Base-by-base conservation (phyloP, 495 filamentous ascomycete species). In the Aeminium ludgeri region DNA sequence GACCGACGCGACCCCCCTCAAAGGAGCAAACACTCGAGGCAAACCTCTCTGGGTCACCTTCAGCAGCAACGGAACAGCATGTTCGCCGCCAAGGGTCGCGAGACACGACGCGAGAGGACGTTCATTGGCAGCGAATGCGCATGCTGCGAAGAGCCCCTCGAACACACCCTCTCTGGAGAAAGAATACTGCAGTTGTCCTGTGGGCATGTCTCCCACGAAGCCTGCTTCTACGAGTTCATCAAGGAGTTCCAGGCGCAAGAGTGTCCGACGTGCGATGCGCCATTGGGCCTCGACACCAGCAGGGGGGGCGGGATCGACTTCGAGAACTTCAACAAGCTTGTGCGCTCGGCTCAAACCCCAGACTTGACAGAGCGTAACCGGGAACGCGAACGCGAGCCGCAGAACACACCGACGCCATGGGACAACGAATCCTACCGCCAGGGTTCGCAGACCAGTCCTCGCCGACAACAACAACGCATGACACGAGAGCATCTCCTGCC, bases 181-280 rank as follows among this genome's bases (percentile, higher is more conserved):
- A 76, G 85, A 43, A 82, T 99, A 38, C 68, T 99, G 40, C 91
- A 96, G 55, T 87, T 99, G 53, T 92, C 89, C 19, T 99, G 89
- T 59, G 69, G 75, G 10, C 89, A 99, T 58, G 91, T 99, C 27
- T 82, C 87, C 12, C 89, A 99, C 55, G 89, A 96, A 58, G 91
- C 91, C 15, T 99, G 89, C 62, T 99, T 99, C 59, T 99, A 96
- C 61, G 91, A 99, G 61, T 95, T 86, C 54, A 89, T 99, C 50
- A 81, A 84, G 45, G 87, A 93, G 57, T 82, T 82, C 45, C 91
- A 99, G 48, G 84, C 82, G 30, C 86, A 99, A 52, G 86, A 80
- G 57, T 99, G 89, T 59, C 89, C 89, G 29, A 80, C 83, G 46
- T 99, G 89, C 60, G 83, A 94, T 68, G 81, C 83, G 43, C 85